A percentile compares a stretch with the other conserved stretches of the same genome.
These are phyloP conservation scores for Tillandsia leiboldiana DNA, from an alignment of 176 grass and related monocot species.

Conservation along the genomic window DNA sequence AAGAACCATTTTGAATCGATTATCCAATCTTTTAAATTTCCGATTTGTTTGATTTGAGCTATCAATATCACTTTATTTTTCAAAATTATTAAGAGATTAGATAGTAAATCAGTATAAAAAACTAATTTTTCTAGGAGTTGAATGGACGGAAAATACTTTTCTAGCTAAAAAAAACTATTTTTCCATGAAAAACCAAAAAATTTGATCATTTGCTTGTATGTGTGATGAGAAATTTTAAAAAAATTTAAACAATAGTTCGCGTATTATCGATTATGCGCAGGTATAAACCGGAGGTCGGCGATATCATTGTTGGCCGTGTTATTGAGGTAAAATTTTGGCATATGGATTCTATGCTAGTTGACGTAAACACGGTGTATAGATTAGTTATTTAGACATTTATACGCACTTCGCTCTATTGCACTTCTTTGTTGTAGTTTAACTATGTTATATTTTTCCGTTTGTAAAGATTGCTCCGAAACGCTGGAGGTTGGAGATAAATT, in stretches of 20 bases:
- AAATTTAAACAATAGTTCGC: too few relatives aligned
- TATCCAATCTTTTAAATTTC: too few relatives aligned
- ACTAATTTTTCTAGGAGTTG: too few relatives aligned
- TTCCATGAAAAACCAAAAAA: background rate
- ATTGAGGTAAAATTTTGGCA: slow-evolving; percentile 47
- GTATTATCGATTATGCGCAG: slow-evolving; percentile 23
- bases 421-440: background rate
- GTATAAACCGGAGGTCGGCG: slow-evolving; percentile 96
- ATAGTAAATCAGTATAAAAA: too few relatives aligned
- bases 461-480: slow-evolving; percentile 70
- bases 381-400: background rate
- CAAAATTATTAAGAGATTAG: too few relatives aligned
- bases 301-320: slow-evolving; percentile 96
- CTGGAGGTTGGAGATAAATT: slow-evolving; percentile 94
- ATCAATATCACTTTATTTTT: too few relatives aligned
- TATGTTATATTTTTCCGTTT: slow-evolving; percentile 1
- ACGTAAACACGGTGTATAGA: background rate
- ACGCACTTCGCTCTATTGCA: background rate
- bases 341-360: too few relatives aligned
- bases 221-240: too few relatives aligned
- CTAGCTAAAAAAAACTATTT: too few relatives aligned
- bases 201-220: background rate
- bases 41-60: too few relatives aligned
- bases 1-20: too few relatives aligned
- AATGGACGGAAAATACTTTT: too few relatives aligned